Evolutionary conservation across 2,329 filamentous ascomycete species (phyloP).

Genomic region (Achaetomium macrosporum): DNA sequence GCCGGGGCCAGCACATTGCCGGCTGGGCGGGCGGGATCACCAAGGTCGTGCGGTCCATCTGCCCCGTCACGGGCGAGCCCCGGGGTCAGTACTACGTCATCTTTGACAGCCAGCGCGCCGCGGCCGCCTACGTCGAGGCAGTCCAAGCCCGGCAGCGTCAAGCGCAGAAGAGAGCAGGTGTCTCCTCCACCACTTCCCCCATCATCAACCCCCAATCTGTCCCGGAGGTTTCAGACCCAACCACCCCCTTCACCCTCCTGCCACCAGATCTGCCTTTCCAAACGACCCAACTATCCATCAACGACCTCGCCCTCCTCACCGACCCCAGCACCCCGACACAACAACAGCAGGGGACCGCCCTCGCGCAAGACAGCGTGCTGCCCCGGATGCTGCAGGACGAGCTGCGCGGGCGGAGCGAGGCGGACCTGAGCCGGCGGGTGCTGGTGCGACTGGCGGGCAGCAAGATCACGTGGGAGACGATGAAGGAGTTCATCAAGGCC

Average conservation of each 20-base stretch:
- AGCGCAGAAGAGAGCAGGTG: not conserved
- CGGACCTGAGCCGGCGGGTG: slow-evolving; percentile 14
- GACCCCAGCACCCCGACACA: not conserved
- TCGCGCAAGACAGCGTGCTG: not conserved
- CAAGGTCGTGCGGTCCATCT: slow-evolving; percentile 59
- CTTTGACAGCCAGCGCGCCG: slow-evolving; percentile 56
- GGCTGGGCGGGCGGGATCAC: slow-evolving; percentile 60
- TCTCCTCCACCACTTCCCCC: slow-evolving; percentile 29
- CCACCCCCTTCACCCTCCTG: not conserved
- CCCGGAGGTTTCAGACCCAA: slow-evolving; percentile 24
- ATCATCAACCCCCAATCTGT: not conserved
- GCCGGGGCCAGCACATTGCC: slow-evolving; percentile 57
- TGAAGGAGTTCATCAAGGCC: slow-evolving; percentile 35
- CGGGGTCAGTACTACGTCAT: slow-evolving; percentile 63
- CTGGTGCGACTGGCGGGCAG: slow-evolving; percentile 24
- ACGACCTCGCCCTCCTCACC: not conserved
- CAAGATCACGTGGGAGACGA: slow-evolving; percentile 25
- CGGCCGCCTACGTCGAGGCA: slow-evolving; percentile 42
- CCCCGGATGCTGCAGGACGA: not conserved
- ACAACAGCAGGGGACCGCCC: not conserved
- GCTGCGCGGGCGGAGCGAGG: not conserved
- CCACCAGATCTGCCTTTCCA: too few species aligned
- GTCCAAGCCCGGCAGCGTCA: slow-evolving; percentile 25
- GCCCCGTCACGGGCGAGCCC: slow-evolving; percentile 57
- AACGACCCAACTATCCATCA: too few species aligned